Evolutionary conservation across 164 flowering plant species (phyloP), one percentile per base, ranked within the genome.

Genomic region (Tetracentron sinense): DNA sequence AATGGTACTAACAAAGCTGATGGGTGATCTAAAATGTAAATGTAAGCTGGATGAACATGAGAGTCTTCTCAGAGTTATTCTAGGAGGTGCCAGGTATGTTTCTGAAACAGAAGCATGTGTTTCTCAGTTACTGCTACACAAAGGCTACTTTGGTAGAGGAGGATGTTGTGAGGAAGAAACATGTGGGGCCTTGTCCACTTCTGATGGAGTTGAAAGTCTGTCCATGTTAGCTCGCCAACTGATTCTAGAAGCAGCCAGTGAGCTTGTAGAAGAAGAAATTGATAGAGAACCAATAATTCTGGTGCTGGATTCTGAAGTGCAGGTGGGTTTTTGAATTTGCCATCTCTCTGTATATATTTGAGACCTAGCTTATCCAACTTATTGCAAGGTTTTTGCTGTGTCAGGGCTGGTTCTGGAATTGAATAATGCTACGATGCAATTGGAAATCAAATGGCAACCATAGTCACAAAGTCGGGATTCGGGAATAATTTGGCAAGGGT

Each of bases 231-330:
- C 83, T 38, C 56, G 69, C 53, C 66, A 82, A 72, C 62, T 80
- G 50, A 69, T 86, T 58, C 70, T 70, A 53, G 84, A 79, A 65
- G 87, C 87, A 46, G 60, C 75, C 5, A 61, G 69, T 62, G 69
- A 72, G 42, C 71, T 82, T 65, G 81, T 77, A 56, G 66, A 54
- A 62, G 76, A 73, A 54, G 46, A 38, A 23, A 25, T 60, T 16
- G 61, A 54, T 4, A 77, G 86, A 67, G 87, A 82, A 52, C 94
- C 97, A 17, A 71, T 88, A 29, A 77, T 90, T 58, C 67, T 95
- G 65, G 97, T 92, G 64, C 71, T 84, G 64, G 99, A 95, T 68
- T 72, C 65, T 69, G 92, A 92, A 42, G 75, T 91, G 53, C 97
- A 90, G 95, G 98, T 88, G 50, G 6, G 69, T 61, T 49, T 64